phyloP scores from a whole-genome alignment of 495 filamentous ascomycete genomes.

The Penicillium alfredii region DNA sequence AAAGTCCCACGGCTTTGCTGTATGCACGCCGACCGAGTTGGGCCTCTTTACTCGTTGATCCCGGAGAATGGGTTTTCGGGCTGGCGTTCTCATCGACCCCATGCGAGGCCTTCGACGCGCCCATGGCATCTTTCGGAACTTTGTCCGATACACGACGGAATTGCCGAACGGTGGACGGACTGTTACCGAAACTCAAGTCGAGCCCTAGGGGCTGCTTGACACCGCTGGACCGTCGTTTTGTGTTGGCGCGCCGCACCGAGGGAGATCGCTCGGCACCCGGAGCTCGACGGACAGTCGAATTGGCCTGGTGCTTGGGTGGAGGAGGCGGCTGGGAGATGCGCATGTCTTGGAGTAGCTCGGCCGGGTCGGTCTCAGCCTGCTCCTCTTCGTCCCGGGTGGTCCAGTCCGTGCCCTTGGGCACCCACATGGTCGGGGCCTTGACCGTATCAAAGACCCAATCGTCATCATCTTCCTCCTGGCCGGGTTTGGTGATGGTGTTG shows the following conservation, averaged over 20 bases:
- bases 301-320: slow-evolving; percentile 35
- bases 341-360: slow-evolving; percentile 37
- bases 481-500: slow-evolving; percentile 54
- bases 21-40: slow-evolving; percentile 73
- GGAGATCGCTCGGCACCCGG: slow-evolving; percentile 44
- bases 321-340: slow-evolving; percentile 33
- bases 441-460: slow-evolving; percentile 99
- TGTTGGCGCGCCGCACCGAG: slow-evolving; percentile 37
- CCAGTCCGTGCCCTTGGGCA: slow-evolving; percentile 34
- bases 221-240: slow-evolving; percentile 46
- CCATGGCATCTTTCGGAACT: slow-evolving; percentile 36
- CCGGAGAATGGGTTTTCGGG: slow-evolving; percentile 29
- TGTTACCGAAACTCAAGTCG: slow-evolving; percentile 86
- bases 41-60: slow-evolving; percentile 63
- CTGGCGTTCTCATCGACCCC: slow-evolving; percentile 44
- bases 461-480: slow-evolving; percentile 61
- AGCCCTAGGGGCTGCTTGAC: slow-evolving; percentile 74
- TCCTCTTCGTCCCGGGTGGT: slow-evolving; percentile 27
- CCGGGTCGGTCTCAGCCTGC: slow-evolving; percentile 29
- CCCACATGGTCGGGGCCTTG: slow-evolving; percentile 53
- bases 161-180: slow-evolving; percentile 78
- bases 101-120: slow-evolving; percentile 22
- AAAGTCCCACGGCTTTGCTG: slow-evolving; percentile 68
- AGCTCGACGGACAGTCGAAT: slow-evolving; percentile 48
- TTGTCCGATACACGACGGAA: slow-evolving; percentile 82